Evolutionary conservation across 1,284 basidiomycete species (phyloP), one percentile per base, ranked within the genome.

Genomic region (Puccinia hordei): DNA sequence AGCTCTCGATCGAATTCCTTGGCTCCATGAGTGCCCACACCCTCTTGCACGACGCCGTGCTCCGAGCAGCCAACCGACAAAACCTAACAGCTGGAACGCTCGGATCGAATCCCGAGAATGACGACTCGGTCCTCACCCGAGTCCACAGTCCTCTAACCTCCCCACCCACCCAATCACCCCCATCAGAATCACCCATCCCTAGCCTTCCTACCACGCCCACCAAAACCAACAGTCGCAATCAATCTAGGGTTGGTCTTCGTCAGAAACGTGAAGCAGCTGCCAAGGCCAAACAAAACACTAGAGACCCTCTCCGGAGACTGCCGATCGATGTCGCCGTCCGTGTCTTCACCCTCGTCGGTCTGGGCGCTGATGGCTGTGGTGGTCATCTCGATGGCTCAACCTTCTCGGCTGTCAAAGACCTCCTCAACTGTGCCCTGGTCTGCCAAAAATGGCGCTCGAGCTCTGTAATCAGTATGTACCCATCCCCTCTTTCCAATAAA

Each of bases 281-380:
- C 0, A 59, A 63, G 46, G 53, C 44, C 8, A 75, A 75, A 49
- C 41, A 35, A 27, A n/a, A 35, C 57, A 63, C 73, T 15, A 46
- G 24, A 2, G 73, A 75, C 61, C 73, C 59, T 27, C 57, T 75
- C 22, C 27, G 53, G 1, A 22, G 73, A 27, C 44, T 75, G 4
- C 73, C 73, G 41, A 44, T 46, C 55, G 38, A 63, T n/a, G 59
- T 75, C 35, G 24, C 24, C 41, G 44, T 59, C 27, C 55, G 73
- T 30, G 61, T 75, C 73, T 75, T 75, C 57, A 63, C 55, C 33
- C n/a, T 75, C 24, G 59, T 75, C 73, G 73, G 73, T 41, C 57
- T 75, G 15, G 73, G 73, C 49, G 24, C 38, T 27, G 73, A 75
- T 33, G 73, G 73, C 27, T 65, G 41, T 15, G 73, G 73, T 22